phyloP scores from a whole-genome alignment of 768 basidiomycete species.

The Lanmaoa pseudosensibilis region DNA sequence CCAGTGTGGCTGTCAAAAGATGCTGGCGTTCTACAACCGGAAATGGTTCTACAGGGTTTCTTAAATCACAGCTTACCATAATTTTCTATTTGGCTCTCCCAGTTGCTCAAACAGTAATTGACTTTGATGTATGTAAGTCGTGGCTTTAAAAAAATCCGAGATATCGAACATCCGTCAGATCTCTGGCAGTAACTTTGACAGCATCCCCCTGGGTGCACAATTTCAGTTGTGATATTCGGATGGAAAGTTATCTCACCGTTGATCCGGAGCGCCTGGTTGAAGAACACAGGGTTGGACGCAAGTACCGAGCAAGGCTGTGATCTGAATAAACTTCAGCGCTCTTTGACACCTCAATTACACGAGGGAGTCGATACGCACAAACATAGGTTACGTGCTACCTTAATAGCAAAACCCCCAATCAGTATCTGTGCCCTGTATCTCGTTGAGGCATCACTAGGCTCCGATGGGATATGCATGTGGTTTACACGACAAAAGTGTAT shows the following conservation, averaged over 20 bases:
- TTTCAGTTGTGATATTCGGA: conserved; percentile 21
- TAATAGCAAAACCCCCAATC: conserved; percentile 6
- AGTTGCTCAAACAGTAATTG: not conserved
- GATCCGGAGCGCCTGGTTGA: conserved; percentile 5
- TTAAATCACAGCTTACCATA: conserved; percentile 12
- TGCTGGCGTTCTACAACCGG: conserved; percentile 4
- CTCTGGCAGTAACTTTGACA: not conserved
- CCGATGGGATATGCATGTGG: conserved; percentile 11
- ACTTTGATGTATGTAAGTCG: not conserved
- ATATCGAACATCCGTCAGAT: not conserved
- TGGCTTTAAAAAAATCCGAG: not conserved
- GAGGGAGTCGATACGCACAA: conserved; percentile 10
- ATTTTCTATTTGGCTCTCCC: not conserved
- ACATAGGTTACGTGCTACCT: not conserved
- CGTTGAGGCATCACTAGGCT: not conserved
- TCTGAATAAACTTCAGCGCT: conserved; percentile 11
- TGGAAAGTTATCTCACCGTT: conserved; percentile 8
- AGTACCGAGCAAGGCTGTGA: conserved; percentile 11
- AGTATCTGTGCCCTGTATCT: conserved; percentile 27
- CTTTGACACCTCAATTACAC: conserved; percentile 5
- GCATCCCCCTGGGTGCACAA: conserved; percentile 15
- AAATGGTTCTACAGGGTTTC: conserved; percentile 8
- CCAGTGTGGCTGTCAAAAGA: not conserved
- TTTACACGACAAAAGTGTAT: conserved; percentile 11
- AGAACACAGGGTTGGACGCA: conserved; percentile 5